Evolutionary conservation across 352 stramenopile species (phyloP), one percentile per base, ranked within the genome.

Genomic region (Globisporangium lucens): DNA sequence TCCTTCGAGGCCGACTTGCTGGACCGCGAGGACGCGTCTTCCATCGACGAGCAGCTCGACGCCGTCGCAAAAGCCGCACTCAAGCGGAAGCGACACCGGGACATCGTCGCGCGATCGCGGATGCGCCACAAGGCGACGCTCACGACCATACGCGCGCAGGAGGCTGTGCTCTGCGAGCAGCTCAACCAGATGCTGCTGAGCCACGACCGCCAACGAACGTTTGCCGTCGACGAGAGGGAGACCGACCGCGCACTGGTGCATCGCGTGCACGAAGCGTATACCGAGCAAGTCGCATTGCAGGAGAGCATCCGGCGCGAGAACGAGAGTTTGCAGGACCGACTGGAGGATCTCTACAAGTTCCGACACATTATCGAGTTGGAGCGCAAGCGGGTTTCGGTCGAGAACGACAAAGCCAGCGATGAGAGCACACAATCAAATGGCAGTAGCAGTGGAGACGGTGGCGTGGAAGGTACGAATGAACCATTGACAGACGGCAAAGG

Each of bases 251-350:
- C 43, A 7, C 56, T 63, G 15, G 53, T 68, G 24, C 62, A 77
- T 29, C 51, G 69, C 6, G 56, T 74, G n/a, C 61, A 68, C 2
- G 61, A 72, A 20, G 60, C 59, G n/a, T 79, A 71, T 43, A 59
- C 51, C 0, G 72, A 74, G 29, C 65, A 75, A 47, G 75, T 81
- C 7, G 69, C 75, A 7, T 68, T 64, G 27, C 63, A 81, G 46
- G 67, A 81, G 51, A 72, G 74, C 7, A 78, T 85, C 58, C 57
- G 63, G 8, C 24, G 72, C 9, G 78, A 80, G 59, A 86, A 86
- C 69, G 76, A 73, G 35, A 58, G 66, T 20, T 69, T 86, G 59
- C 66, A 65, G 56, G 43, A 61, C 10, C 74, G 70, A 13, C 70
- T 83, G 62, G 69, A 79, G 36, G 67, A 72, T 27, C 70, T 83